These are phyloP conservation scores for Rhizophora apiculata DNA, from an alignment of 345 rosid genomes.

Conservation along the genomic window DNA sequence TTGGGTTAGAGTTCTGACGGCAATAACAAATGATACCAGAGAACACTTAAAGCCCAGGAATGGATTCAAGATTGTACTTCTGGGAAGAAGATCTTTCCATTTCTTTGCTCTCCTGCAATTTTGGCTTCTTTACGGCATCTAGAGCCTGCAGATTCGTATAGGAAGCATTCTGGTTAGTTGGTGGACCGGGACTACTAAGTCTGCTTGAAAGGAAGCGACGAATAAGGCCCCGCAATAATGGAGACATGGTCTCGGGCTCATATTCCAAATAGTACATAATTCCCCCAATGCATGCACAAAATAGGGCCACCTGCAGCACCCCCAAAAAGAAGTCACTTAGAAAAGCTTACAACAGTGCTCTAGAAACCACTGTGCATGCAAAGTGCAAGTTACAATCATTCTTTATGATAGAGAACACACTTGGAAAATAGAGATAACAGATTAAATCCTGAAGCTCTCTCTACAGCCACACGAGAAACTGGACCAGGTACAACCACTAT, in stretches of 20 bases:
- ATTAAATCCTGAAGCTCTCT: too few species aligned
- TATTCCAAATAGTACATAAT: constrained; percentile 91
- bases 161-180: constrained; percentile 55
- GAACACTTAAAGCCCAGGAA: constrained; percentile 67
- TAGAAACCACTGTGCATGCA: not conserved
- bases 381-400: not conserved
- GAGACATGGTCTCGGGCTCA: constrained; percentile 97
- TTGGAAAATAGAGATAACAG: too few species aligned
- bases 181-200: constrained; percentile 72
- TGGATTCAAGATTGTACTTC: constrained; percentile 87
- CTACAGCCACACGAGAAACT: too few species aligned
- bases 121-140: constrained; percentile 60
- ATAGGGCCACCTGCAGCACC: constrained; percentile 72
- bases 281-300: constrained; percentile 99
- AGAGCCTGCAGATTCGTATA: constrained; percentile 61
- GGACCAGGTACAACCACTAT: too few species aligned
- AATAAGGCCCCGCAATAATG: constrained; percentile 83
- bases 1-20: constrained; percentile 2
- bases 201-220: constrained; percentile 94
- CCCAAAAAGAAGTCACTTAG: not conserved
- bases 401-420: too few species aligned
- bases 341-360: not conserved
- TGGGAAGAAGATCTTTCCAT: constrained; percentile 44
- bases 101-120: constrained; percentile 47
- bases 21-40: constrained; percentile 5